Evolutionary conservation across 139 green algal genomes (phyloP).

Genomic region (Chlamydomonas eustigma): DNA sequence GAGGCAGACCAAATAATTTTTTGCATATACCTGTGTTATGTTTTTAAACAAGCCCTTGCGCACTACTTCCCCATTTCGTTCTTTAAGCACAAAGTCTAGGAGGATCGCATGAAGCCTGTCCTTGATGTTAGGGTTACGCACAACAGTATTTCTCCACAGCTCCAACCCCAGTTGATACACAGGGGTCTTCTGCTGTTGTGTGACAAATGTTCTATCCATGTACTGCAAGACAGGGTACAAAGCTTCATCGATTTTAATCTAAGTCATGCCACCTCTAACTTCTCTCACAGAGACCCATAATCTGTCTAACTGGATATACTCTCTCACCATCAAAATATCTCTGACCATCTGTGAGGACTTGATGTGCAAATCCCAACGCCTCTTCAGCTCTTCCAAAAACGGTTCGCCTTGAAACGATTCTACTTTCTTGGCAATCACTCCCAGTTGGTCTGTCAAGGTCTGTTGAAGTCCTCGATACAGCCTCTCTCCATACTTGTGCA

Average conservation of each 20-base stretch:
- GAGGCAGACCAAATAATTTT: neutral
- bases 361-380: constrained; percentile 86
- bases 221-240: constrained; percentile 58
- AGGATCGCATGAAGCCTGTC: constrained; percentile 72
- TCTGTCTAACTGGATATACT: neutral
- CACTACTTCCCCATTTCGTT: constrained; percentile 83
- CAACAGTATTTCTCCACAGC: constrained; percentile 87
- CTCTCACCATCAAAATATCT: constrained; percentile 94
- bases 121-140: constrained; percentile 64
- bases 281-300: neutral
- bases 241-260: no score
- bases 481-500: constrained; percentile 92
- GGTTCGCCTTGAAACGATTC: constrained; percentile 62
- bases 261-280: neutral
- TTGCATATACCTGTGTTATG: constrained; percentile 54
- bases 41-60: constrained; percentile 73
- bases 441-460: constrained; percentile 74
- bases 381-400: constrained; percentile 86
- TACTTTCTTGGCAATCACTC: constrained; percentile 61
- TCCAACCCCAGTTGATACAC: constrained; percentile 91
- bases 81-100: constrained; percentile 60
- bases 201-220: constrained; percentile 97
- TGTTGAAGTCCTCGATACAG: constrained; percentile 85
- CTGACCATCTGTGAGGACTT: constrained; percentile 94
- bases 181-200: constrained; percentile 78